Evolutionary conservation across 805 yeast genomes (phyloP), one percentile per base, ranked within the genome.

Genomic region (Teunomyces gatunensis): DNA sequence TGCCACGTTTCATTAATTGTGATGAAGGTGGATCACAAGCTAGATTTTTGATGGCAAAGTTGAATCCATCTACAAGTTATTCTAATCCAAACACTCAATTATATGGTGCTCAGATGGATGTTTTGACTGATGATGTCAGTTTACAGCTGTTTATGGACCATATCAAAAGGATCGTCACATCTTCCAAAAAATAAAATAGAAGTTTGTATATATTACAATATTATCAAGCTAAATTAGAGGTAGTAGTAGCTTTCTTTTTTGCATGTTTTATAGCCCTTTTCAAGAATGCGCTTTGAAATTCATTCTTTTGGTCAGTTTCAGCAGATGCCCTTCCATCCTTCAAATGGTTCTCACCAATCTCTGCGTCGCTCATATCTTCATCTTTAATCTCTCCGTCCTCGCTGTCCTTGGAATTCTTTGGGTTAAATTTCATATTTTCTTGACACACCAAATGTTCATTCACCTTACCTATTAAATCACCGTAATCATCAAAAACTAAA

Each of bases 1-100:
- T 84, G 51, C 89, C 89, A 4, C 71, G 89, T 56, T 84, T 83
- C 54, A 81, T 84, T 45, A 88, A 84, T 58, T 81, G 87, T 21
- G 87, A 84, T 55, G 88, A 83, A 60, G 88, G 88, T 46, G 89
- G 88, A 3, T 83, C 88, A 0, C 89, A 84, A 59, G 88, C 89
- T 0, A 74, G 89, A 64, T 84, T 84, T 61, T 69, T 84, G 47
- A 80, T 80, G 74, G 84, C 88, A 2, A 83, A 83, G 63, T 69
- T 84, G 56, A 84, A 84, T 63, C 89, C 89, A 11, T 76, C 86
- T 3, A 81, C 83, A 2, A 75, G 76, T 40, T 81, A 83, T 60
- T 57, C 65, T 6, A 54, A 70, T 43, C 72, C 72, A 11, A 63
- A 58, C 46, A 67, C 67, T 43, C 57, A 62, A 11, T 46, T 51